Base-by-base conservation (phyloP, 2,329 filamentous ascomycete genomes). In the Colletotrichum melonis region DNA sequence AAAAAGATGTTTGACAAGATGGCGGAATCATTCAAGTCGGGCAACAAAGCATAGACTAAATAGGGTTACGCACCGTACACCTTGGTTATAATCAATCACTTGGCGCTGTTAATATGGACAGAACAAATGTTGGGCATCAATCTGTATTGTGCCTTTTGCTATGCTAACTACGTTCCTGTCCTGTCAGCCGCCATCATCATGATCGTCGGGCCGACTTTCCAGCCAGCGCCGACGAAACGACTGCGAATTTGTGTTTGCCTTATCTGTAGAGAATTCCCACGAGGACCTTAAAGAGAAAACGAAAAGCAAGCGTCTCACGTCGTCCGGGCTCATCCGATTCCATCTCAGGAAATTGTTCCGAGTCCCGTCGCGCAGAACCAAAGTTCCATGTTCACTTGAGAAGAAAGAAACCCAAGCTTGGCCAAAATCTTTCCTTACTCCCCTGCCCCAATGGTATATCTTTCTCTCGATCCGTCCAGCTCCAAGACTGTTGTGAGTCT, bases 141-240 rank as follows among this genome's bases (percentile, higher is more conserved):
- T 74, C 38, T 74, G 68, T 68, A 72, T 74, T 74, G 68, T 35
- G 69, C 63, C 68, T 59, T 63, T 52, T 55, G 35, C 68, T 72
- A 72, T 67, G 32, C 72, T 74, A 74, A 74, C 68, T 67, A 74
- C 72, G 67, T 52, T 57, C 69, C 52, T 22, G 42, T 28, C 72
- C 63, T 68, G 52, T 38, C 68, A 74, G 69, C 63, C 63, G 68
- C 57, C 63, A 56, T 54, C 72, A 60, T 72, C 7, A 64, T 26
- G 26, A 26, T 69, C 70, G n/a, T 52, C 42, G 28, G 32, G 26
- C 52, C 16, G 49, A 35, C 68, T 52, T 72, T 73, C 60, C 71
- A 62, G 71, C 14, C 62, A 42, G 46, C n/a, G n/a, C 6, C 32
- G 52, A 72, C 63, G 69, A 72, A 49, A 67, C 24, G 57, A 63